These are phyloP conservation scores for Botrytis tulipae DNA, from an alignment of 2,329 filamentous ascomycete genomes.

Conservation along the genomic window DNA sequence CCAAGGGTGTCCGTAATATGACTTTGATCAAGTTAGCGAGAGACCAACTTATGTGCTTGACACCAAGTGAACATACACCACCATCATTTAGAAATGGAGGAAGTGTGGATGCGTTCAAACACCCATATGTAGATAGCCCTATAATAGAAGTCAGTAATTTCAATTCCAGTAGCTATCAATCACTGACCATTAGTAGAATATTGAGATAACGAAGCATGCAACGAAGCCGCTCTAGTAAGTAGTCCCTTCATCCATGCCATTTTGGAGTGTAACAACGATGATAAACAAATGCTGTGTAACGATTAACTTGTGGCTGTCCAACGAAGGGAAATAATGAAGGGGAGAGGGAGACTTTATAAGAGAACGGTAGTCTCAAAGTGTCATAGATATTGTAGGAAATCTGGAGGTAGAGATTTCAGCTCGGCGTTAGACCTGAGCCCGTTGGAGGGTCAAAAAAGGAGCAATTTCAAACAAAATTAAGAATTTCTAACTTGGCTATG, in stretches of 20 bases:
- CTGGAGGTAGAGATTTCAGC: slow-evolving; percentile 15
- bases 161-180: not conserved
- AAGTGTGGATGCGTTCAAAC: slow-evolving; percentile 35
- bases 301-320: not conserved
- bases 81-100: slow-evolving; percentile 47
- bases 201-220: slow-evolving; percentile 19
- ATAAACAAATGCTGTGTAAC: slow-evolving; percentile 3
- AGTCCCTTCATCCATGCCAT: slow-evolving; percentile 20
- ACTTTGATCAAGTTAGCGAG: not conserved
- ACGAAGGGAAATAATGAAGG: not conserved
- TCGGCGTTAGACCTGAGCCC: slow-evolving; percentile 13
- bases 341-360: not conserved
- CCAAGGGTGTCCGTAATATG: slow-evolving; percentile 51
- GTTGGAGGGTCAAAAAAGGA: not conserved
- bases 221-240: slow-evolving; percentile 13
- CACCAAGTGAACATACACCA: slow-evolving; percentile 29
- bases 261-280: not conserved
- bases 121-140: slow-evolving; percentile 35
- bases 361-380: slow-evolving; percentile 5
- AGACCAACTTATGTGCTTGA: not conserved
- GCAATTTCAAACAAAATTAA: not conserved
- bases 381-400: not conserved
- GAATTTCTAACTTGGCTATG: not conserved
- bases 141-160: not conserved
- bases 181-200: slow-evolving; percentile 18